These are phyloP conservation scores for Suillus tomentosus DNA, from an alignment of 768 basidiomycete species.

Conservation along the genomic window DNA sequence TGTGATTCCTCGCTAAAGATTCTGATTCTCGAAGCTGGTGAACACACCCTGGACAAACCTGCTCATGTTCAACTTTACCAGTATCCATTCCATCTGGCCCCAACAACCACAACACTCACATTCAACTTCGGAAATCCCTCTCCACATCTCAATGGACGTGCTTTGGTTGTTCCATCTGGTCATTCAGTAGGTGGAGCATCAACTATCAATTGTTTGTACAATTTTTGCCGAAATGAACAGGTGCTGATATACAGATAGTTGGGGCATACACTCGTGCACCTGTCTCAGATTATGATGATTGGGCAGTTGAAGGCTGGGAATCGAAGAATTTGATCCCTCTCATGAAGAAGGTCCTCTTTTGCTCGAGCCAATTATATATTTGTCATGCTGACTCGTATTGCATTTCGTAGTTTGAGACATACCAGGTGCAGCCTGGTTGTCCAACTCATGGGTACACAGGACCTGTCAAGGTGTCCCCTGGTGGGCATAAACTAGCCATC, in stretches of 20 bases:
- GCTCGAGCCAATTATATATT: neutral
- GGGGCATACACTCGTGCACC: conserved; percentile 60
- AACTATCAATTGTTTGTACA: conserved; percentile 50
- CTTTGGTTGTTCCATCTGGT: conserved; percentile 22
- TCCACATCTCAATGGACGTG: conserved; percentile 18
- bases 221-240: conserved; percentile 10
- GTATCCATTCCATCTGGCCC: conserved; percentile 21
- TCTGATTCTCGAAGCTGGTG: conserved; percentile 32
- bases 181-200: conserved; percentile 37
- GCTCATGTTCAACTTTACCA: conserved; percentile 26
- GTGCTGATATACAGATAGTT: conserved; percentile 21
- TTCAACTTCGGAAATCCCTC: conserved; percentile 22
- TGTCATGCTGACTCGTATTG: neutral
- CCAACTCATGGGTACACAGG: conserved; percentile 26
- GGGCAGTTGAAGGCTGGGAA: conserved; percentile 31
- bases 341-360: conserved; percentile 24
- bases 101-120: conserved; percentile 21
- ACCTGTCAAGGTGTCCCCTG: conserved; percentile 25
- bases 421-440: conserved; percentile 18
- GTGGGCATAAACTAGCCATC: conserved; percentile 39
- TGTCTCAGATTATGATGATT: conserved; percentile 54
- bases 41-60: conserved; percentile 25
- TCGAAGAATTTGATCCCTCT: conserved; percentile 29
- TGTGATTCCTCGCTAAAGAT: conserved; percentile 28
- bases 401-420: conserved; percentile 23